phyloP scores from a whole-genome alignment of 305 asterid species.

The Fraxinus ornus region DNA sequence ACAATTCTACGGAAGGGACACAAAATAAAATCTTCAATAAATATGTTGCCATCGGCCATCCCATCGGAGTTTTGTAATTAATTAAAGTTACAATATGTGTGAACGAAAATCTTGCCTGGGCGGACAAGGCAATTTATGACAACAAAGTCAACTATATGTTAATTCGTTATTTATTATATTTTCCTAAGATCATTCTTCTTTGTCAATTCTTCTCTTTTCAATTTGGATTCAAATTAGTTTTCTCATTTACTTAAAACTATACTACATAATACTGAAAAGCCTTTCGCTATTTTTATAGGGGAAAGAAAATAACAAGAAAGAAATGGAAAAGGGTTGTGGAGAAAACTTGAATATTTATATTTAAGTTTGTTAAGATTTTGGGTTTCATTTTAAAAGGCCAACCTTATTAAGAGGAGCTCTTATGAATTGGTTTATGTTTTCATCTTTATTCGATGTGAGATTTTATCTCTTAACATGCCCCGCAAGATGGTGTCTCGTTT shows the following conservation, averaged over 20 bases:
- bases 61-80: background rate
- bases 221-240: background rate
- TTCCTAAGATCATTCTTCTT: background rate
- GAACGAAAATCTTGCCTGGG: background rate
- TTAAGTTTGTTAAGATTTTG: too few species aligned
- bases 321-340: background rate
- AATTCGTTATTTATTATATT: too few species aligned
- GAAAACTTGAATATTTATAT: background rate
- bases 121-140: background rate
- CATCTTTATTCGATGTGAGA: too few species aligned
- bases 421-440: too few species aligned
- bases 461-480: too few species aligned
- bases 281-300: too few species aligned
- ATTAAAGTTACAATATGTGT: background rate
- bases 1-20: background rate
- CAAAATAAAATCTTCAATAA: background rate
- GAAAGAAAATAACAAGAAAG: too few species aligned
- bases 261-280: too few species aligned
- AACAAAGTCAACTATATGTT: background rate
- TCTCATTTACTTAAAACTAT: too few species aligned
- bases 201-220: background rate
- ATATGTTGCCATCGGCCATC: background rate
- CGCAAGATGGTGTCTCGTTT: too few species aligned
- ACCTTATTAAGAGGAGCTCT: too few species aligned
- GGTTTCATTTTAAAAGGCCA: too few species aligned